Conservation (phyloP, 352 stramenopile genomes). For the Globisporangium paddicum region DNA sequence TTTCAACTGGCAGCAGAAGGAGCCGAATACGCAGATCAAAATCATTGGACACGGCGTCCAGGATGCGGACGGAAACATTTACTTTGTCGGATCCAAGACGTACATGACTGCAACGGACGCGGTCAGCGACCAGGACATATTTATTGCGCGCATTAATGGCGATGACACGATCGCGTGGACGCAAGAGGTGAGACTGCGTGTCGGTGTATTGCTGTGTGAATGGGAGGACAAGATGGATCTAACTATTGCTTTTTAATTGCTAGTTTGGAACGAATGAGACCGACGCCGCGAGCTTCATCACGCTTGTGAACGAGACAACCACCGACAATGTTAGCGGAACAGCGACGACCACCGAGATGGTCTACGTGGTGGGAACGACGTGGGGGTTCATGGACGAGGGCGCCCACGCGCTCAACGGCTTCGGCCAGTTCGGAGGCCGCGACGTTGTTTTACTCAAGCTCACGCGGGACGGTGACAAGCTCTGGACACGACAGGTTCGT, state of each 20-base stretch:
- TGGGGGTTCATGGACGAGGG: conserved; percentile 72
- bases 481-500: conserved; percentile 61
- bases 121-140: conserved; percentile 39
- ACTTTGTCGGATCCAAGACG: conserved; percentile 53
- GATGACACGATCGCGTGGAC: conserved; percentile 49
- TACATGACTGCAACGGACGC: conserved; percentile 15
- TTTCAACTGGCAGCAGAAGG: conserved; percentile 55
- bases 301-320: conserved; percentile 43
- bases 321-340: conserved; percentile 4
- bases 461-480: conserved; percentile 37
- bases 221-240: not conserved
- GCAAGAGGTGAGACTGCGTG: conserved; percentile 24
- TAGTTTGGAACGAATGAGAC: conserved; percentile 51
- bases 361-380: conserved; percentile 65
- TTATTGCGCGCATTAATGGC: conserved; percentile 41
- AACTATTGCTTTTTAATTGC: not conserved
- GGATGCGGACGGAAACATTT: conserved; percentile 42
- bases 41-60: conserved; percentile 32
- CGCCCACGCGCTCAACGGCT: conserved; percentile 61
- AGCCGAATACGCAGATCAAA: conserved; percentile 24
- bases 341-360: conserved; percentile 13
- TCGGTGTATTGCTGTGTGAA: not conserved
- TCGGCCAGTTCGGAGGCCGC: conserved; percentile 59
- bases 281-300: conserved; percentile 49
- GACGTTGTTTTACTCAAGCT: conserved; percentile 69